phyloP scores from a whole-genome alignment of 306 rosid species.

The Cucumis cinereus region DNA sequence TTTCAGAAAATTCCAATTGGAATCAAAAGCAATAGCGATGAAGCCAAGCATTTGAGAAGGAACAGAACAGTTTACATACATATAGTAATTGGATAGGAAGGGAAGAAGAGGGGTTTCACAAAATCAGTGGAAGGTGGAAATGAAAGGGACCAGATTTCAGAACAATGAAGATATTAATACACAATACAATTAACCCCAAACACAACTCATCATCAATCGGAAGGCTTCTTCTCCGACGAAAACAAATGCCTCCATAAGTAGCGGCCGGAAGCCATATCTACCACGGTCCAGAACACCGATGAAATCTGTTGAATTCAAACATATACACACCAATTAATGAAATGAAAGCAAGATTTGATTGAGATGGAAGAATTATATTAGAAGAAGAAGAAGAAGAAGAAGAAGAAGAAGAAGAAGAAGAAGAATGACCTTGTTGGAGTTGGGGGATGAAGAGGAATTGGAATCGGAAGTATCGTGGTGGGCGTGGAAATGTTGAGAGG shows the following conservation, averaged over 20 bases:
- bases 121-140: background rate
- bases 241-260: conserved; percentile 82
- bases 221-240: conserved; percentile 29
- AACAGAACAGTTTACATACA: background rate
- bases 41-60: background rate
- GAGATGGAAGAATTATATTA: background rate
- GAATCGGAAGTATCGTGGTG: background rate
- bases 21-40: background rate
- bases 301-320: conserved; percentile 41
- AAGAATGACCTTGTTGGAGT: conserved; percentile 19
- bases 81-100: background rate
- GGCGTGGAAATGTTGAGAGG: conserved; percentile 8
- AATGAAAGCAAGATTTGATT: background rate
- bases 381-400: background rate
- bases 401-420: background rate
- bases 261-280: conserved; percentile 94
- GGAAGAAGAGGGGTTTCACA: background rate
- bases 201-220: conserved; percentile 19
- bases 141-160: no score
- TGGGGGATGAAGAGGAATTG: conserved; percentile 12
- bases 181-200: background rate
- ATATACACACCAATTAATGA: background rate
- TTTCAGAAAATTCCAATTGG: background rate
- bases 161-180: background rate
- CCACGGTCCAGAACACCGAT: conserved; percentile 70